Evolutionary conservation across 1,139 yeast species (phyloP), one percentile per base, ranked within the genome.

Genomic region (Meyerozyma sp.): DNA sequence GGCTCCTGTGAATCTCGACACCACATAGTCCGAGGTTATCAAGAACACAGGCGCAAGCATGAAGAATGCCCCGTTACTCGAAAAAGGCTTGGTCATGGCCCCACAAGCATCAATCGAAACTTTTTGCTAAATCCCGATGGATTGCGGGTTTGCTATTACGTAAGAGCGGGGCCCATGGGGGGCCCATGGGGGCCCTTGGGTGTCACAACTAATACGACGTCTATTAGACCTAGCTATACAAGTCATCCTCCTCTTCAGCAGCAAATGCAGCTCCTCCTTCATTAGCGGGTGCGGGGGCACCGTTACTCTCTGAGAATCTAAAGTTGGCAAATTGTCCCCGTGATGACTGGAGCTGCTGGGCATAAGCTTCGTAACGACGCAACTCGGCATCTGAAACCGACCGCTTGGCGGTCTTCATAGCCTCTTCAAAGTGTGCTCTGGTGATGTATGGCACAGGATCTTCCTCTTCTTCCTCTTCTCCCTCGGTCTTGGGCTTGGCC

Each of bases 341-440:
- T 1, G 97, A 87, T 42, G 96, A 88, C 67, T 84, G 94, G 65
- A 94, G 78, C 70, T 93, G 97, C 68, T 90, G 97, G 45, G 98
- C 96, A 61, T 91, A 94, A 13, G 98, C 95, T 73, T 94, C 98
- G 65, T 94, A 94, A 72, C 98, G 93, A 71, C 99, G 93, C 61
- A 94, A 80, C 70, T 94, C 98, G 39, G 97, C 86, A 63, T 94
- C 98, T 40, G 95, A 84, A 45, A 94, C 98, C 44, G 97, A 90
- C 60, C 98, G 87, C 70, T 90, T 86, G 44, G 98, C 98, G 1
- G 98, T 90, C 82, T 91, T 90, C 98, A 94, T 94, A 42, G 99
- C 98, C 73, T 93, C 98, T 68, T 94, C 96, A 59, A 94, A 89
- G 66, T 90, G 96, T 43, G 84, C 84, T 61, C 87, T 85, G 35